phyloP scores from a whole-genome alignment of 306 rosid species.

The Pyrus betulifolia region DNA sequence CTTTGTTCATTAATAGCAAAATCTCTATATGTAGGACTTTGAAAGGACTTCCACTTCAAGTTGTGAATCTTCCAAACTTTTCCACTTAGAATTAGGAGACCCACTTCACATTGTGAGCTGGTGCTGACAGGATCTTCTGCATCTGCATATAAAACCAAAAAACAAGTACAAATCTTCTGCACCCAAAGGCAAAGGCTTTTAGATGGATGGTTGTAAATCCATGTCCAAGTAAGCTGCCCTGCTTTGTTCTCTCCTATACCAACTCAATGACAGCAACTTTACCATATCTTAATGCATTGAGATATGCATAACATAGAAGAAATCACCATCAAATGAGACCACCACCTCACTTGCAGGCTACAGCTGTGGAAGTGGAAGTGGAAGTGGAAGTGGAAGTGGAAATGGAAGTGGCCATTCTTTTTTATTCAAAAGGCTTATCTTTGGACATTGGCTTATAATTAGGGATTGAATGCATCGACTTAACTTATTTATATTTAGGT shows the following conservation, averaged over 20 bases:
- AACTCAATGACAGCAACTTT: constrained; percentile 17
- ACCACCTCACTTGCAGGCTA: background rate
- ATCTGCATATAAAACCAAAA: background rate
- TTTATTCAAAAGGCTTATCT: background rate
- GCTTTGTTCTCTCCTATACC: constrained; percentile 9
- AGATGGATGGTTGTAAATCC: background rate
- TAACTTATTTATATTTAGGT: background rate
- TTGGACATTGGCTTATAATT: background rate
- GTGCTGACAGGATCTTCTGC: background rate
- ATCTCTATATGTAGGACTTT: background rate
- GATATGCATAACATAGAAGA: constrained; percentile 1
- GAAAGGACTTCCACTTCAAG: background rate
- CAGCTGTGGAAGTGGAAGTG: background rate
- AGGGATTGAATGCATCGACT: background rate
- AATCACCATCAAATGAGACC: constrained; percentile 6
- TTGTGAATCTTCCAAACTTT: background rate
- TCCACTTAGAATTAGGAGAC: background rate
- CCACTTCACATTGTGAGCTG: background rate
- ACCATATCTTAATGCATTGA: constrained; percentile 9
- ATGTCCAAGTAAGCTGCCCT: background rate
- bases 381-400: background rate
- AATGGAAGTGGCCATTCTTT: background rate
- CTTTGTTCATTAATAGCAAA: background rate
- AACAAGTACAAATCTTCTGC: no score
- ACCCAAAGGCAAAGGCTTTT: background rate